Base-by-base conservation (phyloP, 108 stramenopile species). In the Discostella stelligeroides region DNA sequence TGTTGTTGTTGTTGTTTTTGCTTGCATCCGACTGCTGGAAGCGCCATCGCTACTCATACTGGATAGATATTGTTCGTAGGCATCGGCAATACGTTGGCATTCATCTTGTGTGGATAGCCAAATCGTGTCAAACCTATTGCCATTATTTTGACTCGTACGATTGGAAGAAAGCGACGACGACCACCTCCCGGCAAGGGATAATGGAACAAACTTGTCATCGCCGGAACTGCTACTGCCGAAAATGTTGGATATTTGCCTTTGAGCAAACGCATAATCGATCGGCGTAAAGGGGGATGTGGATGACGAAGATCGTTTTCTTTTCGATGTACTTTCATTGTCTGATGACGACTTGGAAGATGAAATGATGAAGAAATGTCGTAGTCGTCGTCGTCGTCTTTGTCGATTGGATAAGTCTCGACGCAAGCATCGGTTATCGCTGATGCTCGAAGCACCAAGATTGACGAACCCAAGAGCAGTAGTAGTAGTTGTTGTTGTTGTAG, bases 161-260 rank as follows among this genome's bases (percentile, higher is more conserved):
- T 45, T 45, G 43, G 13, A n/a, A 17, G 43, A 17, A 4, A 13
- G 2, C 38, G 34, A 34, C 34, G 34, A 34, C 6, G 34, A 6
- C 8, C 48, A 49, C 24, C 46, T 49, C 38, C 64, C 64, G 21
- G 48, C 48, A 9, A 65, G 64, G 21, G 47, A 65, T 13, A 65
- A 18, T 4, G 64, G 49, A 28, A 65, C 30, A 30, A 45, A 65
- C 14, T 30, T 29, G 6, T 3, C 12, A 55, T 8, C 20, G 3
- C 17, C 2, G 20, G 5, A 5, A 6, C 34, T 34, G 34, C 34
- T 30, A 17, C 54, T 55, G 54, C 64, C 47, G 34, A 65, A 65
- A 23, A 65, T 65, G 29, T 48, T 65, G 30, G 49, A 65, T 39
- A 65, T 49, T 53, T 65, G 64, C 10, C 46, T 4, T 34, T 49